These are phyloP conservation scores for Linnemannia schmuckeri DNA, from an alignment of 192 early-diverging fungal species.

Conservation along the genomic window DNA sequence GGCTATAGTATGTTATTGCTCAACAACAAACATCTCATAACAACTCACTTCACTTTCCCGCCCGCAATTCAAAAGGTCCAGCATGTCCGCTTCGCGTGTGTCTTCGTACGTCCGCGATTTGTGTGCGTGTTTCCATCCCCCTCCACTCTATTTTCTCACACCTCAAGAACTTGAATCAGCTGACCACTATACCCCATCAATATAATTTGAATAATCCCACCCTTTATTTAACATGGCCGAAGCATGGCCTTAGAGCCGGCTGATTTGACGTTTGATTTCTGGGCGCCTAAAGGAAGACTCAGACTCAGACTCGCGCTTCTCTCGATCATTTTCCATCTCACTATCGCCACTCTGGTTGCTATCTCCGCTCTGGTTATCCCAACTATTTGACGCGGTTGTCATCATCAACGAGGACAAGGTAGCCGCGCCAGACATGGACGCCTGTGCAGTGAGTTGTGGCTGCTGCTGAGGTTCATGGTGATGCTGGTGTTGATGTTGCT, in stretches of 20 bases:
- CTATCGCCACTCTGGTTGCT: conserved; percentile 28
- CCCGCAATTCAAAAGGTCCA: background rate
- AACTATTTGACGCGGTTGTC: background rate
- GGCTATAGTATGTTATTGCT: background rate
- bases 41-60: background rate
- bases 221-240: background rate
- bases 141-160: background rate
- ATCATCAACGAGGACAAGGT: background rate
- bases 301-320: background rate
- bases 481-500: background rate
- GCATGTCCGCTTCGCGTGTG: background rate
- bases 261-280: conserved; percentile 21
- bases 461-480: background rate
- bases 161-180: background rate
- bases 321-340: conserved; percentile 19
- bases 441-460: background rate
- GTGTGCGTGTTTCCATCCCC: background rate
- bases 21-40: background rate
- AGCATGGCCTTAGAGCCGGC: conserved; percentile 16
- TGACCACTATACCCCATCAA: background rate
- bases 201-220: background rate
- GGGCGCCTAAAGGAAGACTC: background rate
- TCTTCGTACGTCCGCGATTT: background rate
- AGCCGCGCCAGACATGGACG: background rate
- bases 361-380: background rate